A percentile compares a stretch with the other conserved stretches of the same genome.
Evolutionary conservation across 192 early-diverging fungal species (phyloP).

Genomic region (Glomus cerebriforme): DNA sequence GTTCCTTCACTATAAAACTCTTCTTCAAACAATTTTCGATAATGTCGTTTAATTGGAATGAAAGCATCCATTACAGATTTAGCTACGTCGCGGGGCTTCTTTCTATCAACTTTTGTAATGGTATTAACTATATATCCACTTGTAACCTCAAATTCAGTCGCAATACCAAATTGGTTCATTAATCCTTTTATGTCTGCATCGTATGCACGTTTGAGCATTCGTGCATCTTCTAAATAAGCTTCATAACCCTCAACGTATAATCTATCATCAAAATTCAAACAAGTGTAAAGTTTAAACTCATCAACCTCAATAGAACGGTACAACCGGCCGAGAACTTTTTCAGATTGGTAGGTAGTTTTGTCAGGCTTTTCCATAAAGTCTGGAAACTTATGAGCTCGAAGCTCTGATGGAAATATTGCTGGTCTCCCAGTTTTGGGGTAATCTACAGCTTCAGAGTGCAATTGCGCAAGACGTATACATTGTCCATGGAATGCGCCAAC

Average conservation of each 20-base stretch:
- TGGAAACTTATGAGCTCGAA: slow-evolving; percentile 53
- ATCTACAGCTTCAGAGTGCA: slow-evolving; percentile 76
- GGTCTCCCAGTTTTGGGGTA: slow-evolving; percentile 71
- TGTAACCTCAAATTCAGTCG: slow-evolving; percentile 42
- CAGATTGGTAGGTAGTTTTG: slow-evolving; percentile 54
- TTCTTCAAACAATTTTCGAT: slow-evolving; percentile 50
- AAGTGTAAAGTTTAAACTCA: slow-evolving; percentile 48
- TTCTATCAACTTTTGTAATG: slow-evolving; percentile 47
- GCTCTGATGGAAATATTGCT: slow-evolving; percentile 45
- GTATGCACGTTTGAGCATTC: slow-evolving; percentile 44
- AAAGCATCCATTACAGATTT: slow-evolving; percentile 48
- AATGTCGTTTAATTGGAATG: slow-evolving; percentile 40
- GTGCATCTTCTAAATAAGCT: slow-evolving; percentile 54
- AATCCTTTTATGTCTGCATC: slow-evolving; percentile 54
- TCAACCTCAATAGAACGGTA: slow-evolving; percentile 50
- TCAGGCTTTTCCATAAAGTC: slow-evolving; percentile 74
- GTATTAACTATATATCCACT: slow-evolving; percentile 43
- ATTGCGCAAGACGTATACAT: slow-evolving; percentile 62
- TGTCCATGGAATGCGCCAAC: slow-evolving; percentile 51
- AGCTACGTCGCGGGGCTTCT: slow-evolving; percentile 52
- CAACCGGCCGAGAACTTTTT: slow-evolving; percentile 55
- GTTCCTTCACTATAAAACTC: slow-evolving; percentile 39
- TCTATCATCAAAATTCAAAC: slow-evolving; percentile 42
- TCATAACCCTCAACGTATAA: slow-evolving; percentile 53
- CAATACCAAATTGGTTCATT: slow-evolving; percentile 69